phyloP scores from a whole-genome alignment of 2,329 filamentous ascomycete genomes.

The Sordariomycetes sp. region DNA sequence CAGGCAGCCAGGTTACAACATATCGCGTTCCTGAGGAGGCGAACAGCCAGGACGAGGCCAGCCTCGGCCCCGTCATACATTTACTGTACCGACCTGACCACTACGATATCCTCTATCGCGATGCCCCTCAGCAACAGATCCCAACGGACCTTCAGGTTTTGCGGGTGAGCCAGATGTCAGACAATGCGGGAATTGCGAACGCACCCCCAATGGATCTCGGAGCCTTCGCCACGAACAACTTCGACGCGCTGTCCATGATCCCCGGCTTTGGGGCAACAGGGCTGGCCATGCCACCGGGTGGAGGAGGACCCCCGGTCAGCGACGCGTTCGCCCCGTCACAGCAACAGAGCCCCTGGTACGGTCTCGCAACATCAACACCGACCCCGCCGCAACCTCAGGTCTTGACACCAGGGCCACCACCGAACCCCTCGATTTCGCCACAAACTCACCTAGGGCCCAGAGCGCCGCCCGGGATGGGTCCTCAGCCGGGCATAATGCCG shows the following conservation, averaged over 20 bases:
- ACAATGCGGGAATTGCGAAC: conserved; percentile 32
- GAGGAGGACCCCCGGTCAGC: conserved; percentile 12
- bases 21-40: conserved; percentile 54
- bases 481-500: conserved; percentile 1
- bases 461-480: conserved; percentile 6
- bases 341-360: conserved; percentile 24
- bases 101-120: conserved; percentile 86
- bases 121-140: conserved; percentile 9
- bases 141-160: conserved; percentile 41
- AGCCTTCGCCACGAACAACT: conserved; percentile 31
- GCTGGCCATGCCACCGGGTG: conserved; percentile 23
- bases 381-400: conserved; percentile 17
- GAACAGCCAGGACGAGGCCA: conserved; percentile 31
- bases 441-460: neutral
- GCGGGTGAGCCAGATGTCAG: conserved; percentile 36
- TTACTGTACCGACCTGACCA: conserved; percentile 67
- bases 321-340: conserved; percentile 24
- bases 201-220: conserved; percentile 27
- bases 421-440: conserved; percentile 1
- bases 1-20: conserved; percentile 65
- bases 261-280: conserved; percentile 28
- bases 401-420: conserved; percentile 8
- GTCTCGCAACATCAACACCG: conserved; percentile 13
- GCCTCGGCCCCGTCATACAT: conserved; percentile 43
- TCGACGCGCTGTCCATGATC: conserved; percentile 35